Evolutionary conservation across 2,329 filamentous ascomycete species (phyloP).

Genomic region (Xylariaceae sp.): DNA sequence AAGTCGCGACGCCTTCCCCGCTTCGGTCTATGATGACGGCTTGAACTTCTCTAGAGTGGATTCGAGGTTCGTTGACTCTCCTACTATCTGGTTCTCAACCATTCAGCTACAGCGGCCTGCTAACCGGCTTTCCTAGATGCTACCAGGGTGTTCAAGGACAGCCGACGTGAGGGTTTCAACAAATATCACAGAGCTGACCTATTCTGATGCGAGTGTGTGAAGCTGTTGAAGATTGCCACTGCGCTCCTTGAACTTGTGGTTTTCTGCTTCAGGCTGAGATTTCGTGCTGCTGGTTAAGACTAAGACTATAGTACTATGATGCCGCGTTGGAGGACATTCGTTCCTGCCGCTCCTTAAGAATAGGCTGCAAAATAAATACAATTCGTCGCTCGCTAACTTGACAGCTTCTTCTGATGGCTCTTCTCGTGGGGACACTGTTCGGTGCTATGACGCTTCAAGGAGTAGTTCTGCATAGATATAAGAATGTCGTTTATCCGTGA

Average conservation of each 20-base stretch:
- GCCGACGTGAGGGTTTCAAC: slow-evolving; percentile 1
- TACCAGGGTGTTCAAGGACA: slow-evolving; percentile 5
- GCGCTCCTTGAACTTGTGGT: slow-evolving; percentile 17
- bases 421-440: no score
- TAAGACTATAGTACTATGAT: slow-evolving; percentile 15
- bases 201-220: neutral
- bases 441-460: no score
- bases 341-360: slow-evolving; percentile 20
- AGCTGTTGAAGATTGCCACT: slow-evolving; percentile 8
- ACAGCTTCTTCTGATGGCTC: neutral
- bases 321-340: slow-evolving; percentile 11
- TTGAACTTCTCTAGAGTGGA: slow-evolving; percentile 35
- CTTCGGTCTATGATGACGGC: slow-evolving; percentile 63
- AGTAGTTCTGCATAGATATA: no score
- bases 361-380: slow-evolving; percentile 20
- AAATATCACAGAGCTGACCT: neutral
- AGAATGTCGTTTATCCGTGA: no score
- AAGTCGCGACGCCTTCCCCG: slow-evolving; percentile 59
- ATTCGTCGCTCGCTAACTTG: slow-evolving; percentile 21
- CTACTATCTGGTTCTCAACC: neutral
- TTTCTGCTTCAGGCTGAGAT: slow-evolving; percentile 22
- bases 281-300: slow-evolving; percentile 9
- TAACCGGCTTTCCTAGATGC: slow-evolving; percentile 11
- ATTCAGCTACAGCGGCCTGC: neutral
- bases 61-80: slow-evolving; percentile 26